Base-by-base conservation (phyloP, 2,329 filamentous ascomycete genomes). In the Diaporthe australafricana region DNA sequence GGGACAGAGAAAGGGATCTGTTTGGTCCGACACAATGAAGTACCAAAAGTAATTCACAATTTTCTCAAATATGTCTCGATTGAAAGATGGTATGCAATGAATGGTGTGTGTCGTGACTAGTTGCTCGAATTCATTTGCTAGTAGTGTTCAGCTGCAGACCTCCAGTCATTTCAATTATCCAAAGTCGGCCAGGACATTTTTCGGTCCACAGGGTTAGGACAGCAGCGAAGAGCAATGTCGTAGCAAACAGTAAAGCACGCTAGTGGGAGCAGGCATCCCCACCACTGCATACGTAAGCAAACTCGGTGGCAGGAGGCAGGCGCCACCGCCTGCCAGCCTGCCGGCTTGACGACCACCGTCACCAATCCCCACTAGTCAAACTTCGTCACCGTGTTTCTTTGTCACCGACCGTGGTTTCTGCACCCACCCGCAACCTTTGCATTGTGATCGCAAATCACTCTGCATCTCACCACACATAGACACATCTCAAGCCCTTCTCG, bases 381-480 rank as follows among this genome's bases (percentile, higher is more conserved):
- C 30, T 38, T 56, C 52, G 48, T 45, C 42, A 53, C 53, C 27
- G 47, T 27, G 22, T 45, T 40, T 47, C 53, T 27, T 47, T 53
- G 50, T 40, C 30, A 16, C 5, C 30, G 35, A 16, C 5, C 30
- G 35, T 35, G 14, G 12, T 65, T 42, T 53, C 63, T 45, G 35
- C 55, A 68, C 27, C 65, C 47, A 45, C 30, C 55, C 53, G 38
- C 32, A 35, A 27, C 45, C 7, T 56, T 27, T n/a, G 57, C 56
- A 17, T 69, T 53, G 65, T 48, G 30, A 68, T 38, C 53, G 30
- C 47, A 50, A 40, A 57, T 68, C 71, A 71, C 55, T 40, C 48
- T 55, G 30, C 53, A 70, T 7, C 17, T 45, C 38, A 65, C 12
- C 22, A 63, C 27, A 30, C 25, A 53, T 22, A 35, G 62, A 53